Percentiles rank a stretch among this genome's conserved stretches.
Conservation (phyloP, 2,329 filamentous ascomycete genomes). For the Xylaria polymorpha region DNA sequence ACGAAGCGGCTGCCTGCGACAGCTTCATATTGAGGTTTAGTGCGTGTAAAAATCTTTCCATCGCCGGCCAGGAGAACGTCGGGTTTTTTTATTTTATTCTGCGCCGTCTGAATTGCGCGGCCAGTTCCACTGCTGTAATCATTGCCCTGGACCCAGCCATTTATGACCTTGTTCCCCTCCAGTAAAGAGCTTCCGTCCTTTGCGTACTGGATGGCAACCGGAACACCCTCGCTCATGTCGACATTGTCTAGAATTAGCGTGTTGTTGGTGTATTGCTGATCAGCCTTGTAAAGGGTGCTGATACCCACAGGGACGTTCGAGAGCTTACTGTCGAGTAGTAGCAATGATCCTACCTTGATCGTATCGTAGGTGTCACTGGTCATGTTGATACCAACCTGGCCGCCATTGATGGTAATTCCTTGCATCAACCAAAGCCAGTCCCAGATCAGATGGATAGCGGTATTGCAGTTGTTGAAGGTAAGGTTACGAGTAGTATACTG, state of each 20-base stretch:
- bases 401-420: constrained; percentile 78
- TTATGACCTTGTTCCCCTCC: constrained; percentile 74
- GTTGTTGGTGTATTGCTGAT: constrained; percentile 76
- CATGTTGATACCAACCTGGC: constrained; percentile 83
- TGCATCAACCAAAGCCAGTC: constrained; percentile 90
- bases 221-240: constrained; percentile 77
- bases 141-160: constrained; percentile 83
- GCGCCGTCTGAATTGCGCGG: constrained; percentile 69
- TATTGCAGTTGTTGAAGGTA: constrained; percentile 83
- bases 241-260: constrained; percentile 90
- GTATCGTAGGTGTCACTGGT: constrained; percentile 67
- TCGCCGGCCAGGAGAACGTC: constrained; percentile 67
- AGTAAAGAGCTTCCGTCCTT: constrained; percentile 71
- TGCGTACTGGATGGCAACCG: constrained; percentile 71
- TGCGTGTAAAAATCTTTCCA: constrained; percentile 82
- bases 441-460: constrained; percentile 90
- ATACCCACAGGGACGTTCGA: constrained; percentile 81
- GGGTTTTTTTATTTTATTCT: constrained; percentile 71
- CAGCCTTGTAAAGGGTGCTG: constrained; percentile 75
- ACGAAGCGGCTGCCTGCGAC: constrained; percentile 77
- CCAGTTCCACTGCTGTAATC: constrained; percentile 67
- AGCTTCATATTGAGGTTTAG: constrained; percentile 87
- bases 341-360: constrained; percentile 86
- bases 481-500: constrained; percentile 89
- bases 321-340: constrained; percentile 84